These are phyloP conservation scores for Trichoderma citrinoviride DNA, from an alignment of 2,329 filamentous ascomycete genomes.

Conservation along the genomic window DNA sequence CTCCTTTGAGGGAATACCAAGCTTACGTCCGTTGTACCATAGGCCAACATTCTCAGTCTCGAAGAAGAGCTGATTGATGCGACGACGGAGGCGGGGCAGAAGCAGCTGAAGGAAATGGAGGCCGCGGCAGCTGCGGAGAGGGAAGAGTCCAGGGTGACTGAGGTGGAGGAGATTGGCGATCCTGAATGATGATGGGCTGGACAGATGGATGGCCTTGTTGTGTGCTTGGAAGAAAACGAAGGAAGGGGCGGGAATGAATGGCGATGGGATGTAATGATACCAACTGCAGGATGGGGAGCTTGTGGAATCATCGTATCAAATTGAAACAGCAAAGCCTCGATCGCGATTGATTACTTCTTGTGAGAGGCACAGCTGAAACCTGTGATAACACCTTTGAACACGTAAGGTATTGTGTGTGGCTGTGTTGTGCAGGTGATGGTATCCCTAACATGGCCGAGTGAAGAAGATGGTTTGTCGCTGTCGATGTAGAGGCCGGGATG, in stretches of 20 bases:
- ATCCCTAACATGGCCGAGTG: neutral
- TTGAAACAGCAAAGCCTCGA: neutral
- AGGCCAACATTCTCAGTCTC: constrained; percentile 83
- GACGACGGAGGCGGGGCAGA: constrained; percentile 81
- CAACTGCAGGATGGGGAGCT: neutral
- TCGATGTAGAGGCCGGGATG: too few relatives aligned
- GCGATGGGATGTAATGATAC: neutral
- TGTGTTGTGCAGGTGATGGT: neutral
- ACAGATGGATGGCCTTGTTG: neutral
- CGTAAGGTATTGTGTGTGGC: neutral
- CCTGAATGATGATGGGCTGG: constrained; percentile 34
- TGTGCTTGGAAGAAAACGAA: neutral
- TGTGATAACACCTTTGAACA: neutral
- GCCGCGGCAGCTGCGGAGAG: constrained; percentile 28
- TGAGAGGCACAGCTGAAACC: neutral
- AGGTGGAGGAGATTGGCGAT: constrained; percentile 29
- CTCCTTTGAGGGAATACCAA: neutral
- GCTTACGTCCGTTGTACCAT: neutral
- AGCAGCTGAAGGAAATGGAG: constrained; percentile 73
- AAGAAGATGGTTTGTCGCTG: too few relatives aligned
- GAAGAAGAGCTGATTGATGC: constrained; percentile 95
- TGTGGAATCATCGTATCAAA: neutral
- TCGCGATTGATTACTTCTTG: neutral
- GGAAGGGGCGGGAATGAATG: neutral
- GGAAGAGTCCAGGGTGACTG: constrained; percentile 12